Conservation (phyloP, 2,329 filamentous ascomycete species). For the Cryoendolithus antarcticus region DNA sequence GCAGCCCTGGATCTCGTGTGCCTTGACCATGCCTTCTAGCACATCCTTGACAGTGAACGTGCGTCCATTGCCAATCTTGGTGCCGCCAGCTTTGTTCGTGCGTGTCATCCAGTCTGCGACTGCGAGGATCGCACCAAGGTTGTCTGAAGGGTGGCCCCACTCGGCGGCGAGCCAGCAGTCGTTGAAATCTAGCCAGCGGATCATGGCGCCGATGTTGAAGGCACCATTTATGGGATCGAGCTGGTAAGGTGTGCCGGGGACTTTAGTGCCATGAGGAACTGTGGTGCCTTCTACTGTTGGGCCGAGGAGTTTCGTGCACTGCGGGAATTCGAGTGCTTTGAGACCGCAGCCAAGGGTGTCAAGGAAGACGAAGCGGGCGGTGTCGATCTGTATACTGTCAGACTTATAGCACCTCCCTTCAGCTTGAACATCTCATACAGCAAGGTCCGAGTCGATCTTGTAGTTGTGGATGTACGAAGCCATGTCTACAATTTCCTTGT, state of each 20-base stretch:
- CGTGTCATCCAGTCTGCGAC: conserved; percentile 96
- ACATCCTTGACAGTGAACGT: conserved; percentile 81
- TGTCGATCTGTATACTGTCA: conserved; percentile 60
- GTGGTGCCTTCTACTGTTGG: conserved; percentile 80
- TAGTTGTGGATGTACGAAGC: conserved; percentile 90
- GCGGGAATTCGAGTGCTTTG: conserved; percentile 86
- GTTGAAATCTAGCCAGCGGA: conserved; percentile 98
- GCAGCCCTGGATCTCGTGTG: conserved; percentile 96
- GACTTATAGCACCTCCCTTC: neutral
- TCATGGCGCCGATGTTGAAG: conserved; percentile 98
- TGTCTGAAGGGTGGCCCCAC: conserved; percentile 98
- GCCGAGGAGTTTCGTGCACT: conserved; percentile 89
- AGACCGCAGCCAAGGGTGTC: conserved; percentile 95
- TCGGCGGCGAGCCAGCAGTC: conserved; percentile 99
- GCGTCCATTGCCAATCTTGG: conserved; percentile 54
- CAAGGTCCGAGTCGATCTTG: conserved; percentile 78
- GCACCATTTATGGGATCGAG: conserved; percentile 91
- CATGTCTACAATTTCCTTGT: conserved; percentile 90
- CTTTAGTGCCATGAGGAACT: conserved; percentile 82
- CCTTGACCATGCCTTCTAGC: conserved; percentile 89
- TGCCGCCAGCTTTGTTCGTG: conserved; percentile 62
- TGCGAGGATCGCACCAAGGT: conserved; percentile 88
- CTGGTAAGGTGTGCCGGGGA: conserved; percentile 85
- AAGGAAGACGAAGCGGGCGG: conserved; percentile 84
- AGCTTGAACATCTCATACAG: conserved; percentile 42